Base-by-base conservation (phyloP, 768 basidiomycete species). In the Naematelia aurantialba region DNA sequence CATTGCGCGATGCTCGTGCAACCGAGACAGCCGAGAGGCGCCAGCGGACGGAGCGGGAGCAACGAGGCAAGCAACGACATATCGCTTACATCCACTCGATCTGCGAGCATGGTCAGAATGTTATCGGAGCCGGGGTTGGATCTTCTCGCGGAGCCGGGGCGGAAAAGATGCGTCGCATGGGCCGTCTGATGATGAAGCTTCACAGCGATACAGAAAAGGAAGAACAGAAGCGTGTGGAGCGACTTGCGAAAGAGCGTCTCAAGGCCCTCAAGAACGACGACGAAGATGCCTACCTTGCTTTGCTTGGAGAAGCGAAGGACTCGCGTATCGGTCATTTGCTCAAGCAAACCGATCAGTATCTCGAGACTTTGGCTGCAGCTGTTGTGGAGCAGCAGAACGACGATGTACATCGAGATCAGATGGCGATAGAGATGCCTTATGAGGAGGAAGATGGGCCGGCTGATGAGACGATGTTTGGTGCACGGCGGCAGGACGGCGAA, bases 211-310 rank as follows among this genome's bases (percentile, higher is more conserved):
- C 92, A 1, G 96, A 99, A 81, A 93, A 91, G 81, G 94, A 98
- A 78, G 96, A 99, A 77, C 90, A 93, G 83, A 91, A 92, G 76
- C 85, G 94, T 25, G 89, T 99, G 65, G 96, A 98, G 79, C 82
- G 91, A 56, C 85, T 99, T 46, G 86, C 89, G 47, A 98, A 98
- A 81, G 96, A 98, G 78, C 91, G 93, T 89, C 80, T 99, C 63
- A 91, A 89, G 80, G 96, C 94, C 5, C 85, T 98, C 67, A 92
- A 94, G 79, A 89, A 89, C 26, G 93, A 98, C 73, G 94, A 99
- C 80, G 96, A 99, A 81, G 96, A 97, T 79, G 93, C 91, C n/a
- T 99, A 99, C 78, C 87, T 97, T 85, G 92, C 92, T 75, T 88
- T 99, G 70, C 90, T 99, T 70, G 96, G 98, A 77, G 96, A 93